Percentiles rank a stretch among this genome's conserved stretches.
Evolutionary conservation across 2,329 filamentous ascomycete species (phyloP).

Genomic region (Sclerotinia nivalis): DNA sequence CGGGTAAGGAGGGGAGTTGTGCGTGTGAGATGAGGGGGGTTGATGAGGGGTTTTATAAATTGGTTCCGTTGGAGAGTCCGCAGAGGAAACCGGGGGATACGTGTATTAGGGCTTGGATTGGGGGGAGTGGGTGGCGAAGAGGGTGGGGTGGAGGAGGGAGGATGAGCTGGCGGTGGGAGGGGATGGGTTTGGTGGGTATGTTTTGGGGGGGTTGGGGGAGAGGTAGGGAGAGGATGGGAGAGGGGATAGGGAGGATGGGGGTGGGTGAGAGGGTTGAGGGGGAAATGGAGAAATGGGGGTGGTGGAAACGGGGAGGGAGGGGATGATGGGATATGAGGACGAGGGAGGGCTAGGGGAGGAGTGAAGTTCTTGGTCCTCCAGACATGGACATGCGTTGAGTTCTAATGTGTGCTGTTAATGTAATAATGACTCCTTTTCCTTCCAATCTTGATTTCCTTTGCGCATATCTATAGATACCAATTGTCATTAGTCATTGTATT

Average conservation of each 20-base stretch:
- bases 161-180: conserved; percentile 46
- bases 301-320: no score
- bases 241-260: no score
- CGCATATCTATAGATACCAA: no score
- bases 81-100: conserved; percentile 50
- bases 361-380: no score
- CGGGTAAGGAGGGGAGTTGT: conserved; percentile 41
- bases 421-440: background rate
- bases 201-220: conserved; percentile 25
- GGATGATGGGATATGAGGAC: no score
- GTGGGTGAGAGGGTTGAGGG: no score
- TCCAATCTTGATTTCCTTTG: no score
- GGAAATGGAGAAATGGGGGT: background rate
- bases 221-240: no score
- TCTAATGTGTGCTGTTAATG: background rate
- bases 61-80: conserved; percentile 50
- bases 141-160: conserved; percentile 46
- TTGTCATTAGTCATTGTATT: no score
- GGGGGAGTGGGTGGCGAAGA: conserved; percentile 47
- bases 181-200: conserved; percentile 49
- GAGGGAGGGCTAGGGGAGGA: no score
- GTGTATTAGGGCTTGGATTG: conserved; percentile 50
- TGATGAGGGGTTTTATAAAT: conserved; percentile 50
- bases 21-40: conserved; percentile 48
- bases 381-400: background rate